phyloP scores from a whole-genome alignment of 192 early-diverging fungal species.

The Coemansia aciculifera region DNA sequence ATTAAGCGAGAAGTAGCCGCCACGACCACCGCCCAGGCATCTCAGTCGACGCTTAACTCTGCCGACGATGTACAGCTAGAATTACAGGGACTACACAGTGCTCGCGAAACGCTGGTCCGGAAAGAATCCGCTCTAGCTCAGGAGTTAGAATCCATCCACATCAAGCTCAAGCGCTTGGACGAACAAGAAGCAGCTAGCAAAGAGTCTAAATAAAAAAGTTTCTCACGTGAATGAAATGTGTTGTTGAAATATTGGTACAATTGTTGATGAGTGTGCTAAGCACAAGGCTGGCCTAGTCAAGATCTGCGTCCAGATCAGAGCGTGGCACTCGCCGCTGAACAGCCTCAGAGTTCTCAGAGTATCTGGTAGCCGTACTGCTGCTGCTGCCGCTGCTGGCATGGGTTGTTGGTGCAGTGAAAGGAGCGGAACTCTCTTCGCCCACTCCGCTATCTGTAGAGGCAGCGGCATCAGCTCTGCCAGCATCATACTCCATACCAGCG shows the following conservation, averaged over 20 bases:
- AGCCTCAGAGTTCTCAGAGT: background rate
- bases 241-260: slow-evolving; percentile 13
- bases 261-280: slow-evolving; percentile 3
- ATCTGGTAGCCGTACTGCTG: background rate
- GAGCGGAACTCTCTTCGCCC: background rate
- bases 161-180: slow-evolving; percentile 39
- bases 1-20: slow-evolving; percentile 15
- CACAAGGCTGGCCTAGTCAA: slow-evolving; percentile 2
- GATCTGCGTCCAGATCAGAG: background rate
- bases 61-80: slow-evolving; percentile 13
- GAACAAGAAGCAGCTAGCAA: slow-evolving; percentile 16
- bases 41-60: background rate
- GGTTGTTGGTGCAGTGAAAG: background rate
- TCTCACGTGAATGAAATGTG: background rate
- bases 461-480: slow-evolving; percentile 3
- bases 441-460: background rate
- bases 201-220: background rate
- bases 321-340: slow-evolving; percentile 1
- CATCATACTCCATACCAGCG: background rate
- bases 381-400: background rate
- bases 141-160: slow-evolving; percentile 37
- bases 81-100: slow-evolving; percentile 25
- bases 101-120: slow-evolving; percentile 10
- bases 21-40: background rate
- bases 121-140: slow-evolving; percentile 22